These are phyloP conservation scores for Scenedesmus sp. DNA, from an alignment of 163 green algal species.

Conservation along the genomic window DNA sequence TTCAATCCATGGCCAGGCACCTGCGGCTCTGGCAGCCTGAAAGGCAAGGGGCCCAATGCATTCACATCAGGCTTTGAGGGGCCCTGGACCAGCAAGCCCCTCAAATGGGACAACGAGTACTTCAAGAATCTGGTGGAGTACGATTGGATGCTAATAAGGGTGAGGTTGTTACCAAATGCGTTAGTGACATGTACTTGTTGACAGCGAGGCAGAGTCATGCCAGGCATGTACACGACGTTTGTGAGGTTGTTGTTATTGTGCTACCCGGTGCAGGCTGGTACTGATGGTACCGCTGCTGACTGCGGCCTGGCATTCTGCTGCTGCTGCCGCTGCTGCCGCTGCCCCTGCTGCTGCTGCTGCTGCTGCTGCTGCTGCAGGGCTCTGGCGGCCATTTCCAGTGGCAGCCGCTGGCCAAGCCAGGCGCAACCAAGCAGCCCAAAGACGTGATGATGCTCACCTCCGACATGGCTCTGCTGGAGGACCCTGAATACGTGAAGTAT, in stretches of 20 bases:
- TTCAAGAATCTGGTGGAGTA: constrained; percentile 51
- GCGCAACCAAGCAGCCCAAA: constrained; percentile 12
- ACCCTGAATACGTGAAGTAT: constrained; percentile 54
- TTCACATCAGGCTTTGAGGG: constrained; percentile 29
- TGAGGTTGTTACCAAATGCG: too few species aligned
- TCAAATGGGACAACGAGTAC: constrained; percentile 46
- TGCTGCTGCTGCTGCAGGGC: too few species aligned
- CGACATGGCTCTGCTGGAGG: constrained; percentile 59
- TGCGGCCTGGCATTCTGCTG: constrained; percentile 38
- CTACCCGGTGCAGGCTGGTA: too few species aligned
- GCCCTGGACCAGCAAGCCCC: not conserved
- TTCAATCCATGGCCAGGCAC: constrained; percentile 57
- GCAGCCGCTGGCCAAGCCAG: not conserved
- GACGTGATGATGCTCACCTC: constrained; percentile 65
- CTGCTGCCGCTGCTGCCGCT: too few species aligned
- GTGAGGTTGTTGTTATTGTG: too few species aligned
- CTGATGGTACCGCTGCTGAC: too few species aligned
- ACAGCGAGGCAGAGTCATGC: too few species aligned
- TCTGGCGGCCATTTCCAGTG: constrained; percentile 36
- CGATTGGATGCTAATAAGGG: constrained; percentile 22
- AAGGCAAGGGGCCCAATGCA: not conserved
- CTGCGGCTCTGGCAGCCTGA: constrained; percentile 22
- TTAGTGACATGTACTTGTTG: too few species aligned
- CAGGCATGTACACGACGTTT: too few species aligned
- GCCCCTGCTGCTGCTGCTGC: too few species aligned